A percentile compares a stretch with the other conserved stretches of the same genome.
Conservation (phyloP, 1,284 basidiomycete genomes). For the Puccinia hordei region DNA sequence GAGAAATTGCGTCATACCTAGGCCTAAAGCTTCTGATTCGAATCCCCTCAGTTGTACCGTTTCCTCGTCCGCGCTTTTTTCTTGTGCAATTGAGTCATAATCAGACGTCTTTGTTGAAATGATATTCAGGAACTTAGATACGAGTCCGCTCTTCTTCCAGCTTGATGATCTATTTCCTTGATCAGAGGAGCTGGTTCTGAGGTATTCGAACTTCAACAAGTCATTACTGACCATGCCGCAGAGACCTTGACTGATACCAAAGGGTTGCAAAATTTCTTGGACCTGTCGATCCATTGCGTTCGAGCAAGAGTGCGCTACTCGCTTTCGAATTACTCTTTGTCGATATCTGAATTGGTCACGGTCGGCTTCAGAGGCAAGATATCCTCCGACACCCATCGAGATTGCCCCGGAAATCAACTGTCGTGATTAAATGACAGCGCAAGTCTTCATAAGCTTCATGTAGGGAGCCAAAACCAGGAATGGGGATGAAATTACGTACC, state of each 20-base stretch:
- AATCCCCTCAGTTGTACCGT: slow-evolving; percentile 69
- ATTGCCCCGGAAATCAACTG: slow-evolving; percentile 61
- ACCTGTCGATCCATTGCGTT: slow-evolving; percentile 97
- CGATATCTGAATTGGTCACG: slow-evolving; percentile 69
- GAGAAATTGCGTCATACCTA: slow-evolving; percentile 84
- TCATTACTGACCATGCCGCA: slow-evolving; percentile 12
- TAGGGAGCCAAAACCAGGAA: slow-evolving; percentile 82
- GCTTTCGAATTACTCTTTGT: slow-evolving; percentile 63
- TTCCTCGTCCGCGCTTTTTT: slow-evolving; percentile 54
- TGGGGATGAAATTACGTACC: slow-evolving; percentile 83
- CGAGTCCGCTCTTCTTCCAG: slow-evolving; percentile 75
- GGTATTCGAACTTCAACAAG: background rate
- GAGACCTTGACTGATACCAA: slow-evolving; percentile 67
- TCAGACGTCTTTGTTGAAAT: slow-evolving; percentile 59
- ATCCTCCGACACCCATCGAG: too few species aligned
- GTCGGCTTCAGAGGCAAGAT: slow-evolving; percentile 68
- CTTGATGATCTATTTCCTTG: slow-evolving; percentile 79
- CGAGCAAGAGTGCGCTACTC: slow-evolving; percentile 82
- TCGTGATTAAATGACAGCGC: slow-evolving; percentile 88
- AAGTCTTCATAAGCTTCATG: slow-evolving; percentile 79
- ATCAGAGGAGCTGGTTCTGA: background rate
- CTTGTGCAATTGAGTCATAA: slow-evolving; percentile 59
- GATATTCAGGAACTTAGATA: background rate
- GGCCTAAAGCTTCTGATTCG: slow-evolving; percentile 53
- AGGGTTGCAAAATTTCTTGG: slow-evolving; percentile 77